These are phyloP conservation scores for Neurospora cerealis DNA, from an alignment of 495 filamentous ascomycete species.

Conservation along the genomic window DNA sequence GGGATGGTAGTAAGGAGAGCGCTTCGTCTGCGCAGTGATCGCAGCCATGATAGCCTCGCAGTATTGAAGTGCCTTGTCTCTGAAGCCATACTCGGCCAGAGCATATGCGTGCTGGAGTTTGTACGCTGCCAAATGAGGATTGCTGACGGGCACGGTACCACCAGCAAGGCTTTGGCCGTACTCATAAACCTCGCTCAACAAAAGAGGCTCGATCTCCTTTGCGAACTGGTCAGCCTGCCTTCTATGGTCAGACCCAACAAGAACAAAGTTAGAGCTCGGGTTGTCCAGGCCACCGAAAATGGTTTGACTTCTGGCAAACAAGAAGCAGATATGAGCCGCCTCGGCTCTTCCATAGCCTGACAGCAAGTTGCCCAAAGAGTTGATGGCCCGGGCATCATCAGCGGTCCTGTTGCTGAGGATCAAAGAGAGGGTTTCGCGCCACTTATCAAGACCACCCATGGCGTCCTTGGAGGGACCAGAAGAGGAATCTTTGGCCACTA, in stretches of 20 bases:
- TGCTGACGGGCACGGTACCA: constrained; percentile 43
- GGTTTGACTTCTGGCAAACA: constrained; percentile 47
- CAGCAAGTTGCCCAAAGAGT: constrained; percentile 75
- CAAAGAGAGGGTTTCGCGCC: constrained; percentile 81
- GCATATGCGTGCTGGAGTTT: constrained; percentile 79
- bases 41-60: constrained; percentile 75
- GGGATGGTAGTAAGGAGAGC: constrained; percentile 74
- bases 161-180: constrained; percentile 61
- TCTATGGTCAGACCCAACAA: constrained; percentile 75
- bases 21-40: constrained; percentile 71
- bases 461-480: constrained; percentile 58
- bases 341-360: constrained; percentile 78
- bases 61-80: constrained; percentile 78
- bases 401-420: constrained; percentile 78
- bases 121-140: constrained; percentile 77
- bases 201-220: constrained; percentile 69
- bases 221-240: constrained; percentile 54
- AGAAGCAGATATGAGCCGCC: constrained; percentile 79
- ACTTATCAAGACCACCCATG: constrained; percentile 77
- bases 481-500: constrained; percentile 61
- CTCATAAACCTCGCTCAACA: constrained; percentile 90
- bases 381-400: constrained; percentile 65
- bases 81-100: constrained; percentile 73
- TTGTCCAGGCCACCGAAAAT: constrained; percentile 81
- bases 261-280: constrained; percentile 60